Evolutionary conservation across 2,329 filamentous ascomycete genomes (phyloP).

Genomic region (Xylaria arbuscula): DNA sequence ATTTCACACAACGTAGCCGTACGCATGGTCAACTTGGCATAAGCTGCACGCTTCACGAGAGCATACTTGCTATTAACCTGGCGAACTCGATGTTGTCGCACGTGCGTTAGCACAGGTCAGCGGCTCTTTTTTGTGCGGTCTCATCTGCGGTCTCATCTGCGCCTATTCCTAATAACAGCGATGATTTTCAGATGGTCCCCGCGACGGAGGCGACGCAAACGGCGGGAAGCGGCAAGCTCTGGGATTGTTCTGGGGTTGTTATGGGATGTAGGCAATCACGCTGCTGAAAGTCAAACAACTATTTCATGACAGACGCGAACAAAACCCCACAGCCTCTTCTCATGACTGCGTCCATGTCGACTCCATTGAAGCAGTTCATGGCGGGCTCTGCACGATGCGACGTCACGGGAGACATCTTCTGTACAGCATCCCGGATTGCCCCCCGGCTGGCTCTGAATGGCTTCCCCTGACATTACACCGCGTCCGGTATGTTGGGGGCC

Average conservation of each 20-base stretch:
- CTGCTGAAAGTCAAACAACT: slow-evolving; percentile 7
- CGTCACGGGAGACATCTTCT: slow-evolving; percentile 21
- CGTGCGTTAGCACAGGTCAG: slow-evolving; percentile 15
- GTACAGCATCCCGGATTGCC: slow-evolving; percentile 25
- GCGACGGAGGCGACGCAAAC: slow-evolving; percentile 12
- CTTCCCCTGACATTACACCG: slow-evolving; percentile 16
- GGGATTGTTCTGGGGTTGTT: background rate
- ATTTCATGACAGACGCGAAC: slow-evolving; percentile 14
- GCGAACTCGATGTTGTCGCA: slow-evolving; percentile 2
- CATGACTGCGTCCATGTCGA: slow-evolving; percentile 20
- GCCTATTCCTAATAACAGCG: slow-evolving; percentile 15
- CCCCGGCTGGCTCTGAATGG: slow-evolving; percentile 15
- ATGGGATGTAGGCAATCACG: slow-evolving; percentile 12
- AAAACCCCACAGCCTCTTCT: slow-evolving; percentile 11
- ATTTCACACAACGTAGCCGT: slow-evolving; percentile 12
- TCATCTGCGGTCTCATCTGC: slow-evolving; percentile 15
- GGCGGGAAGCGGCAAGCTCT: slow-evolving; percentile 9
- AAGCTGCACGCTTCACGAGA: background rate
- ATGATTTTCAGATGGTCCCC: slow-evolving; percentile 17
- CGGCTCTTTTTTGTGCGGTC: slow-evolving; percentile 6
- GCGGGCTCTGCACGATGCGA: slow-evolving; percentile 15
- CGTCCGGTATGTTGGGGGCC: slow-evolving; percentile 27
- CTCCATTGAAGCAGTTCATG: slow-evolving; percentile 22
- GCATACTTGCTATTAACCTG: background rate
- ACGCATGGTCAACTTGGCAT: slow-evolving; percentile 12